Conservation (phyloP, 129 eudicot species). For the Kitagawia praeruptora region DNA sequence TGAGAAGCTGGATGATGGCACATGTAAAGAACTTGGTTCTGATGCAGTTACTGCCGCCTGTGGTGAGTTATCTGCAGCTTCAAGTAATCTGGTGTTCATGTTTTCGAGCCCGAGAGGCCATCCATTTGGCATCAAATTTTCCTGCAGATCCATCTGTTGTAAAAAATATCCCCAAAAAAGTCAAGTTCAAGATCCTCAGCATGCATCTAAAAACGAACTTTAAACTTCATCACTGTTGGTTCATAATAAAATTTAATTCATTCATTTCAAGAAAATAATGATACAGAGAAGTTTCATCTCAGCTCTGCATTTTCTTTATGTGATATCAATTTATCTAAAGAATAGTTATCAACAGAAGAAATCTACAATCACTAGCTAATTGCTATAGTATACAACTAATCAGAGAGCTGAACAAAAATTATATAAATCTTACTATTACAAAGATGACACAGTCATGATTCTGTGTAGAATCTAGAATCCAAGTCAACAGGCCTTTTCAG, state of each 20-base stretch:
- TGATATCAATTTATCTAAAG: background rate
- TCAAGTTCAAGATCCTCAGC: background rate
- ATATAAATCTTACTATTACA: background rate
- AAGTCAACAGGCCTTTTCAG: background rate
- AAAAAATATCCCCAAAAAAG: background rate
- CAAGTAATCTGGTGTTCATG: conserved; percentile 40
- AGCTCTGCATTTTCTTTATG: no score
- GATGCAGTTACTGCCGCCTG: conserved; percentile 8
- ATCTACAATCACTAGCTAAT: background rate
- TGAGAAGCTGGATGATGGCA: conserved; percentile 58
- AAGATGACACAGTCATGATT: background rate
- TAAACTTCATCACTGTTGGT: background rate
- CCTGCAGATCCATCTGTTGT: conserved; percentile 3
- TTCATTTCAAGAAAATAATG: no score
- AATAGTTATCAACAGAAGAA: background rate
- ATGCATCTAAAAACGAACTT: background rate
- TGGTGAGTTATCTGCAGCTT: conserved; percentile 24
- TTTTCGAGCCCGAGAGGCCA: conserved; percentile 88
- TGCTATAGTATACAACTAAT: background rate
- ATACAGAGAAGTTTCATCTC: no score
- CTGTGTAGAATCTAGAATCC: background rate
- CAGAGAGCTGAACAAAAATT: background rate
- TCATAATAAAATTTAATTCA: background rate
- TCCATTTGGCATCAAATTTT: conserved; percentile 33
- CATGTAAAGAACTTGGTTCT: conserved; percentile 24